Conservation (phyloP, 352 stramenopile species). For the Globisporangium orthogonon region DNA sequence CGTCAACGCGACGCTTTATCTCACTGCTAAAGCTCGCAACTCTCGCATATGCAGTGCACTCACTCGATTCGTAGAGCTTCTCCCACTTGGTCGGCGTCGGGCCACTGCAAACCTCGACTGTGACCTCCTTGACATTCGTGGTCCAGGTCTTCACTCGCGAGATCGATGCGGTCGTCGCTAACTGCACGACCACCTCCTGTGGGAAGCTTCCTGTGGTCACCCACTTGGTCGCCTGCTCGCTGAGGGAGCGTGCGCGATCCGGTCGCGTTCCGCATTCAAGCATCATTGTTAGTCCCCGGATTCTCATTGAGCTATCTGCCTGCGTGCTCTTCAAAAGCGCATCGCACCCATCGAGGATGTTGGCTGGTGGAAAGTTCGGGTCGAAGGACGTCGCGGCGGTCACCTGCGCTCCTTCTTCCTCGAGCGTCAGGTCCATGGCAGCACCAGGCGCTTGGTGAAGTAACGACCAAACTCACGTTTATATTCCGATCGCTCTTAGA, state of each 20-base stretch:
- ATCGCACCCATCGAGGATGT: constrained; percentile 72
- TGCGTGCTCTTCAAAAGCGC: too few species aligned
- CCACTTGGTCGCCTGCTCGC: constrained; percentile 75
- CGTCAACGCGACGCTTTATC: neutral
- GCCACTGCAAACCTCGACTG: constrained; percentile 59
- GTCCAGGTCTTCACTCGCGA: constrained; percentile 79
- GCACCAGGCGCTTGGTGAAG: too few species aligned
- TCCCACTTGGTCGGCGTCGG: constrained; percentile 76
- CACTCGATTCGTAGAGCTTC: constrained; percentile 69
- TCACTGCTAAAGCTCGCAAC: too few species aligned
- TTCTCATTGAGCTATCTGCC: too few species aligned
- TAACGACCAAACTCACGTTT: too few species aligned
- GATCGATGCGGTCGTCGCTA: constrained; percentile 69
- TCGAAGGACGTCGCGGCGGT: constrained; percentile 77
- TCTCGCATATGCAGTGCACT: constrained; percentile 3
- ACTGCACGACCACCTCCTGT: constrained; percentile 76
- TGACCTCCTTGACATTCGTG: constrained; percentile 65
- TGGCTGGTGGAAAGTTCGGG: constrained; percentile 53
- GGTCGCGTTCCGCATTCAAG: too few species aligned
- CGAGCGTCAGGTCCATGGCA: constrained; percentile 74
- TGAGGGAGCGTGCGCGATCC: constrained; percentile 10
- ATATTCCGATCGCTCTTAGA: too few species aligned
- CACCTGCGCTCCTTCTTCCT: constrained; percentile 79
- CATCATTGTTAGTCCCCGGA: too few species aligned
- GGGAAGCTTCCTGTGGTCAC: constrained; percentile 76